phyloP scores from a whole-genome alignment of 1,284 basidiomycete species.

The Irpex rosettiformis region DNA sequence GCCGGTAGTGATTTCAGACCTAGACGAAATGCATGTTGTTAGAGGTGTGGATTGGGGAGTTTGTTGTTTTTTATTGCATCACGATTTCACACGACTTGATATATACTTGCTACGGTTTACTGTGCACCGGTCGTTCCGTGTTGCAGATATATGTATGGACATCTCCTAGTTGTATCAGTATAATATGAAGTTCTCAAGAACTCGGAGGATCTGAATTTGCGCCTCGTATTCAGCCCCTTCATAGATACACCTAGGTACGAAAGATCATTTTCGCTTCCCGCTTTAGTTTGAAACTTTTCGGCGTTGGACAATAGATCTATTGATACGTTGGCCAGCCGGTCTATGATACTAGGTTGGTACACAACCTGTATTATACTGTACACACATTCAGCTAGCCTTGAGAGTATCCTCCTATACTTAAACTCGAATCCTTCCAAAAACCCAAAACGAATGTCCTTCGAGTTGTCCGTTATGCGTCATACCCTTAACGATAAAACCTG shows the following conservation, averaged over 20 bases:
- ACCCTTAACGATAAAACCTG: constrained; percentile 23
- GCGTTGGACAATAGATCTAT: background rate
- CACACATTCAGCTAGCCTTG: background rate
- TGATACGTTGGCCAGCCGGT: background rate
- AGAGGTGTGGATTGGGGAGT: background rate
- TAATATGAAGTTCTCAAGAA: background rate
- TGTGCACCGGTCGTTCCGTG: background rate
- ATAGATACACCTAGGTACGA: too few species aligned
- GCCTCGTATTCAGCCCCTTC: too few species aligned
- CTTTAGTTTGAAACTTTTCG: too few species aligned
- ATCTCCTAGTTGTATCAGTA: background rate
- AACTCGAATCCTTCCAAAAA: background rate
- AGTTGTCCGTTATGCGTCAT: background rate
- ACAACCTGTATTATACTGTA: background rate
- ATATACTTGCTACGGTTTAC: background rate
- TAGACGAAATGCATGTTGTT: background rate
- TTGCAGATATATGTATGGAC: background rate
- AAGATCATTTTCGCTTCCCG: too few species aligned
- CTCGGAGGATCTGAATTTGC: background rate
- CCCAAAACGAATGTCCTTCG: background rate
- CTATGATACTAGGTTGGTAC: background rate
- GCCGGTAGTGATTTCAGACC: constrained; percentile 45
- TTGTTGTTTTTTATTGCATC: constrained; percentile 13
- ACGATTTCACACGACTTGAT: background rate
- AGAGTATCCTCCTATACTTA: background rate